These are phyloP conservation scores for Ophiostoma tasmaniense DNA, from an alignment of 2,329 filamentous ascomycete genomes.

Conservation along the genomic window DNA sequence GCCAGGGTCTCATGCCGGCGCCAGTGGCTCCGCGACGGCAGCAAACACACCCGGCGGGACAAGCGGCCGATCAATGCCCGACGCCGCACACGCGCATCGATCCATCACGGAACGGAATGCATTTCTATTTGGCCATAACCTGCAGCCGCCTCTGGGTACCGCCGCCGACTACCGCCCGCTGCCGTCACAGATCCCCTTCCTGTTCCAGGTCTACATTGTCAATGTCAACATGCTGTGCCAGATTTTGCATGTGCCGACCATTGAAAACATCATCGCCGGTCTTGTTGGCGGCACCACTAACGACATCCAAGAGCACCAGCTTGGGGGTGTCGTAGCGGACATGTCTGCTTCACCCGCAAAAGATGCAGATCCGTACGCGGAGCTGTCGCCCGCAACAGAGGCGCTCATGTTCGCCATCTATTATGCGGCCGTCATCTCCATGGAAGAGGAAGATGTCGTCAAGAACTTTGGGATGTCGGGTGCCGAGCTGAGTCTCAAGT, in stretches of 20 bases:
- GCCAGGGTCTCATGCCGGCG: neutral
- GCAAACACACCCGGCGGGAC: neutral
- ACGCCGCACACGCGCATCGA: conserved; percentile 34
- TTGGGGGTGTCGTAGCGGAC: neutral
- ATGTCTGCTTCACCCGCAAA: neutral
- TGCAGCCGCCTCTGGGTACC: conserved; percentile 23
- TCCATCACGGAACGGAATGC: conserved; percentile 39
- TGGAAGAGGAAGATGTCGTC: conserved; percentile 48
- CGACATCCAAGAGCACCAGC: neutral
- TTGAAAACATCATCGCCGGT: conserved; percentile 31
- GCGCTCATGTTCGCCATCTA: conserved; percentile 50
- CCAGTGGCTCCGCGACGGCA: neutral
- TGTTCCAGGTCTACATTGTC: conserved; percentile 40
- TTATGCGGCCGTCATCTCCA: conserved; percentile 46
- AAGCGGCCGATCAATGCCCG: conserved; percentile 3
- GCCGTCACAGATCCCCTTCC: conserved; percentile 45
- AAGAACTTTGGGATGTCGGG: conserved; percentile 38
- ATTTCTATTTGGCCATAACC: conserved; percentile 43
- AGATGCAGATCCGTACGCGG: conserved; percentile 8
- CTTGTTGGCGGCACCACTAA: conserved; percentile 3
- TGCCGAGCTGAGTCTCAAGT: conserved; percentile 37
- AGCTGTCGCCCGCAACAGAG: conserved; percentile 37
- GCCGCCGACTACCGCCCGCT: conserved; percentile 38
- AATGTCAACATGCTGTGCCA: conserved; percentile 42
- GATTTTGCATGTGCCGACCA: conserved; percentile 39